Evolutionary conservation across 805 yeast species (phyloP), one percentile per base, ranked within the genome.

Genomic region (Zygosaccharomyces siamensis): DNA sequence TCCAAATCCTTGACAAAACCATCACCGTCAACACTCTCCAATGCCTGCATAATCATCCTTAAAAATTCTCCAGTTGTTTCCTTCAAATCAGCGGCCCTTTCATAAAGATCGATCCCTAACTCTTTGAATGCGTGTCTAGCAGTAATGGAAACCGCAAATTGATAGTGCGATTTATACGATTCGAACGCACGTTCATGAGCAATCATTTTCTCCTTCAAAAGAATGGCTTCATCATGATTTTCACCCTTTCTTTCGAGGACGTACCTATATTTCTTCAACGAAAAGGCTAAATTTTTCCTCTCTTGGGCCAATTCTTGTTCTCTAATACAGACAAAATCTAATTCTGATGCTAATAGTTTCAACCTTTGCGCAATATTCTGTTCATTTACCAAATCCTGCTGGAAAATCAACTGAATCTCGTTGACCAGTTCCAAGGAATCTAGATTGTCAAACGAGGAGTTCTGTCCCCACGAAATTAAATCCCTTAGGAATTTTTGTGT

Each of bases 51-150:
- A 24, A 61, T 57, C 14, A 53, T 50, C 37, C 46, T 46, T n/a
- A 63, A 53, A 41, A 57, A 53, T 7, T 39, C 43, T 5, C 55
- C 50, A 8, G 62, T 56, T n/a, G 47, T 48, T n/a, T 53, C 58
- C 42, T 56, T 57, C 39, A 61, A 47, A n/a, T 61, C 63, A 2
- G 59, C 49, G 10, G 58, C 48, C 10, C 52, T 52, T 21, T 61
- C 61, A 40, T 58, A 59, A 35, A 55, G 54, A 24, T 56, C 61
- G n/a, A 59, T 54, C 21, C 57, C 59, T 0, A 62, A 48, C 12
- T 59, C 58, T 35, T 56, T 56, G 37, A 61, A 59, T 27, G 56
- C 28, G 45, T 58, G 58, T 43, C 66, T 55, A 37, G 63, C 56
- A 5, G 57, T 55, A 2, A 56, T 49, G 2, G 60, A 53, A 3